Evolutionary conservation across 768 basidiomycete species (phyloP), one percentile per base, ranked within the genome.

Genomic region (Mrakia gelida): DNA sequence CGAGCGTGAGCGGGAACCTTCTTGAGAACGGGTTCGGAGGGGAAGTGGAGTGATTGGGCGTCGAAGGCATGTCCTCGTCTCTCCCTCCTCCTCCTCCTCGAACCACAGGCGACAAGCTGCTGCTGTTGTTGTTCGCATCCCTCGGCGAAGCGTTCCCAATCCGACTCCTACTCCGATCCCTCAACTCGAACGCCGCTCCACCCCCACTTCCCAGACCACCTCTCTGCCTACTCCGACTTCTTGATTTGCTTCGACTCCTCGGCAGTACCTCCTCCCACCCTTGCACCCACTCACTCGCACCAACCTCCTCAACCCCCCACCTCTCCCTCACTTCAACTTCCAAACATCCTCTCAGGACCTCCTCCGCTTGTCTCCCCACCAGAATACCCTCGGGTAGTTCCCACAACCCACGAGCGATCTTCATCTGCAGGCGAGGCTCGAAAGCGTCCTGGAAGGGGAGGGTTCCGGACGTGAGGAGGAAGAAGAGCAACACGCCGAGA

Each of bases 401-500:
- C 84, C 82, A 87, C 82, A 83, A 85, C 88, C 95, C 94, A 73
- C 91, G 89, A 11, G 96, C 82, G 78, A 99, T 96, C 85, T 95
- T 95, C 89, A 94, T 91, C 73, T 93, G 91, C 77, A 98, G 84
- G 49, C 96, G 87, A 1, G 94, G 95, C 84, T 99, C 96, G 81
- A 92, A 99, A 0, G 91, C 86, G 84, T 99, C 96, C 49, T 83
- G 85, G 83, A 98, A 98, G 0, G 97, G 97, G 10, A 98, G 86
- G n/a, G 87, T 86, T 3, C 94, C 94, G 7, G 78, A 75, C 0
- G 90, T 90, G 28, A 98, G 87, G 1, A 99, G 86, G 11, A 91
- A 90, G 82, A 94, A 93, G 2, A 99, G 89, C 80, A 97, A 88
- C 75, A 95, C 90, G 0, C 97, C 97, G 3, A 98, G 86, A 0